Percentiles rank a stretch among this genome's conserved stretches.
These are phyloP conservation scores for Apocynum venetum DNA, from an alignment of 257 asterid genomes.

Conservation along the genomic window DNA sequence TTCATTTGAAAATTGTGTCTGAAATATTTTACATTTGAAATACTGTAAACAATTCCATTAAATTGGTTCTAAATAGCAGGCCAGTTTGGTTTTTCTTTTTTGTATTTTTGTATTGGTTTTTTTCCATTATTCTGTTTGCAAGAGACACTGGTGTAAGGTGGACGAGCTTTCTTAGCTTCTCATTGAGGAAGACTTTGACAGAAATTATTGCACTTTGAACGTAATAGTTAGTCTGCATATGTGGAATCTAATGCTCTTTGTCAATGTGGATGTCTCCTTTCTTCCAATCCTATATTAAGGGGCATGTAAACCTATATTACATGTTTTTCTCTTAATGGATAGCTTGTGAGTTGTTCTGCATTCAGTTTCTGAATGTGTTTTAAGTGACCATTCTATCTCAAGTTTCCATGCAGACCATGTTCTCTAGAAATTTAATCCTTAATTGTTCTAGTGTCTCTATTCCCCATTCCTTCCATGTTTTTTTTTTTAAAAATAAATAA, in stretches of 20 bases:
- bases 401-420: background rate
- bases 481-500: too few species aligned
- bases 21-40: conserved; percentile 37
- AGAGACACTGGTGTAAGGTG: too few species aligned
- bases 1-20: conserved; percentile 40
- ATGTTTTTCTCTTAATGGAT: background rate
- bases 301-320: background rate
- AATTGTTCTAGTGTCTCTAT: too few species aligned
- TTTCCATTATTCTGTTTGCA: too few species aligned
- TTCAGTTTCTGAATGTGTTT: background rate
- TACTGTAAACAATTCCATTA: conserved; percentile 45
- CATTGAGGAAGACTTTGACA: conserved; percentile 53
- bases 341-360: background rate
- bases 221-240: conserved; percentile 43
- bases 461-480: too few species aligned
- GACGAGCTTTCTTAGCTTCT: conserved; percentile 52
- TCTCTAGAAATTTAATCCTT: background rate
- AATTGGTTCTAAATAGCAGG: too few species aligned
- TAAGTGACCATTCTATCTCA: background rate
- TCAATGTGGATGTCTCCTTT: conserved; percentile 22
- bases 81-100: too few species aligned
- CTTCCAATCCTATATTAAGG: background rate
- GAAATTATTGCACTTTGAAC: conserved; percentile 40
- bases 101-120: too few species aligned
- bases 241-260: conserved; percentile 29